phyloP scores from a whole-genome alignment of 2,329 filamentous ascomycete genomes.

The Rutstroemia sp. region DNA sequence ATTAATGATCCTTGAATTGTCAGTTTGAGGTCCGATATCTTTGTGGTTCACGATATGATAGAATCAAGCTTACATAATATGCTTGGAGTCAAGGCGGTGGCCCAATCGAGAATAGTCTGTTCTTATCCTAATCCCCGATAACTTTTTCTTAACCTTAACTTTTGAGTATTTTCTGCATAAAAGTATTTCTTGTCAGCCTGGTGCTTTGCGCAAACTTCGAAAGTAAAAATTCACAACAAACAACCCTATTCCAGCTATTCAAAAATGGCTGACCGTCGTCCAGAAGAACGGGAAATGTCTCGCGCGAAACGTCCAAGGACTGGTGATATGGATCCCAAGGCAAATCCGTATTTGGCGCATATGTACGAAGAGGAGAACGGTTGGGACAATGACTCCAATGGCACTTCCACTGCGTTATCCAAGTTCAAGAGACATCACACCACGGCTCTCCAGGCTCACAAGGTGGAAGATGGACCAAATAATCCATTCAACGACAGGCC shows the following conservation, averaged over 20 bases:
- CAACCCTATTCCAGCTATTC: conserved; percentile 12
- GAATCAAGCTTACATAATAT: conserved; percentile 1
- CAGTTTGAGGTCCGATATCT: neutral
- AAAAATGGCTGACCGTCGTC: conserved; percentile 50
- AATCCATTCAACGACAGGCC: conserved; percentile 80
- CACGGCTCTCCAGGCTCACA: conserved; percentile 65
- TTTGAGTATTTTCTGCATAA: neutral
- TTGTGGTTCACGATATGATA: neutral
- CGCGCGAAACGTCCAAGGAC: conserved; percentile 40
- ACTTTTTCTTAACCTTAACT: conserved; percentile 5
- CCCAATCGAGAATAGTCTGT: neutral
- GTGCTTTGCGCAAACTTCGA: conserved; percentile 9
- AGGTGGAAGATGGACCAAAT: conserved; percentile 69
- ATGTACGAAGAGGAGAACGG: conserved; percentile 53
- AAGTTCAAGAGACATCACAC: conserved; percentile 71
- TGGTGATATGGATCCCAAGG: conserved; percentile 39
- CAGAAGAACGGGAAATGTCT: conserved; percentile 39
- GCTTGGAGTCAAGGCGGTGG: conserved; percentile 9
- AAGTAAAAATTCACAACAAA: conserved; percentile 23
- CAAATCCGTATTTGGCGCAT: conserved; percentile 90
- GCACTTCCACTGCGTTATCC: conserved; percentile 29
- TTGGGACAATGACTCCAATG: conserved; percentile 31
- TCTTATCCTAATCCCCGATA: conserved; percentile 1
- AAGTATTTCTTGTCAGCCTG: conserved; percentile 16
- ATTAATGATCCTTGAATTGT: neutral